Conservation (phyloP, 768 basidiomycete genomes). For the Hypholoma sublateritium region DNA sequence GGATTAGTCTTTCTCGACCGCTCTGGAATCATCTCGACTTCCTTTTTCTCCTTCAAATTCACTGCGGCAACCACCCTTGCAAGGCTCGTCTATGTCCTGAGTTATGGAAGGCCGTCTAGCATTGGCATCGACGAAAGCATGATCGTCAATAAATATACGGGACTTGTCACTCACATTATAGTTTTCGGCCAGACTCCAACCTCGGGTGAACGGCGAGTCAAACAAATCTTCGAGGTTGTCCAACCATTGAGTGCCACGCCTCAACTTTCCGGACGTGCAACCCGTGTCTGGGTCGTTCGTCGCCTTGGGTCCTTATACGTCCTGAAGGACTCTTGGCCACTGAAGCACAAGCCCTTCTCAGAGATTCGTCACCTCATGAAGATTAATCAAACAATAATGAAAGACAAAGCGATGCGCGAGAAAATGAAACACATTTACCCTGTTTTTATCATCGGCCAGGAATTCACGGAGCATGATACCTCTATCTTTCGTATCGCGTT, state of each 20-base stretch:
- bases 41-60: no score
- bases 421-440: neutral
- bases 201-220: neutral
- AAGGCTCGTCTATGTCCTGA: neutral
- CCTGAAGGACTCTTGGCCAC: neutral
- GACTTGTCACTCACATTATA: neutral
- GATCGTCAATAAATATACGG: neutral
- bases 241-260: neutral
- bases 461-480: neutral
- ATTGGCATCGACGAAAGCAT: neutral
- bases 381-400: neutral
- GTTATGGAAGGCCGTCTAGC: neutral
- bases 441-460: neutral
- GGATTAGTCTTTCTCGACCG: neutral
- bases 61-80: neutral
- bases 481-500: neutral
- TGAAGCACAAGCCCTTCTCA: neutral
- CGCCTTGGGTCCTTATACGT: neutral
- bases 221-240: neutral
- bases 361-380: neutral
- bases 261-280: neutral
- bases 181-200: neutral
- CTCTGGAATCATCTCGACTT: neutral
- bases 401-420: neutral
- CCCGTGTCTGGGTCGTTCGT: neutral